These are phyloP conservation scores for Debaryomyces robertsiae DNA, from an alignment of 1,139 yeast species.

Conservation along the genomic window DNA sequence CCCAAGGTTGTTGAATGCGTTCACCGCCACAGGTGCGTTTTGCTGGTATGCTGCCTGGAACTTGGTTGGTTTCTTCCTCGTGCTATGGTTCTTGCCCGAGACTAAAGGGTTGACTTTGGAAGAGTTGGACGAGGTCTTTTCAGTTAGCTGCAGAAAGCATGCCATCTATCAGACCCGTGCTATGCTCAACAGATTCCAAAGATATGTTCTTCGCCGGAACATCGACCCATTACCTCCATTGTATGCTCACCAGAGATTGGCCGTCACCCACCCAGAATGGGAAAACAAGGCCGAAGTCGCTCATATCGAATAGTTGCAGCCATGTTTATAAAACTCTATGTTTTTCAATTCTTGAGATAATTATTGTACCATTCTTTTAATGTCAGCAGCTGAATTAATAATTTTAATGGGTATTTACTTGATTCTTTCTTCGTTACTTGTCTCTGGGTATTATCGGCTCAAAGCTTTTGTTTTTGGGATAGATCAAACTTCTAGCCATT, in stretches of 20 bases:
- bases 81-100: slow-evolving; percentile 67
- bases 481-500: too few species aligned
- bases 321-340: not conserved
- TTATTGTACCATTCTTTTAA: not conserved
- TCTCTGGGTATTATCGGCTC: too few species aligned
- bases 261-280: slow-evolving; percentile 63
- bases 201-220: slow-evolving; percentile 41
- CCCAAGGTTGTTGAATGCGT: slow-evolving; percentile 69
- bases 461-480: too few species aligned
- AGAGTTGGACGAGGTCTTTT: slow-evolving; percentile 71
- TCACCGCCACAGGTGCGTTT: slow-evolving; percentile 82
- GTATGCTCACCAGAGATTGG: slow-evolving; percentile 58
- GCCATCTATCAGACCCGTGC: slow-evolving; percentile 57
- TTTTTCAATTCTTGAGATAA: slow-evolving; percentile 7
- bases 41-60: slow-evolving; percentile 92
- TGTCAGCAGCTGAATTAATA: too few species aligned
- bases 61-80: slow-evolving; percentile 69
- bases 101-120: slow-evolving; percentile 70
- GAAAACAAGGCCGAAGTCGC: slow-evolving; percentile 56
- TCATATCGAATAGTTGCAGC: slow-evolving; percentile 40
- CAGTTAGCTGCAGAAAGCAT: slow-evolving; percentile 55
- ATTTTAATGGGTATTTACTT: too few species aligned
- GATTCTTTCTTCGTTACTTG: too few species aligned
- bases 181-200: slow-evolving; percentile 47
- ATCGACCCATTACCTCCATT: slow-evolving; percentile 56